These are phyloP conservation scores for Flaveria ramosissima DNA, from an alignment of 129 eudicot genomes.

Conservation along the genomic window DNA sequence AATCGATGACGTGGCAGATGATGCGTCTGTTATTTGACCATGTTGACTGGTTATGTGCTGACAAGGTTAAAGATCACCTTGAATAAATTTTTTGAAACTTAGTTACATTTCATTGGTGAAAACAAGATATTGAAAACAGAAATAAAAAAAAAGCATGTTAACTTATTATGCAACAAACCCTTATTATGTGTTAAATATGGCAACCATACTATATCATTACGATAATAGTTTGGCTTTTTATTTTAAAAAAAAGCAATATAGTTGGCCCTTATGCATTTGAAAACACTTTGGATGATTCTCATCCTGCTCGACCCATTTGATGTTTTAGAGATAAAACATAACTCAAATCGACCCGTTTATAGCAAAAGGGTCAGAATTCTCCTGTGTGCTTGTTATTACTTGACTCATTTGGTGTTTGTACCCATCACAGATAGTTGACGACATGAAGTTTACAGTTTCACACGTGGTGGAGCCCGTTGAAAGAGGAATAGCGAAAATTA, in stretches of 20 bases:
- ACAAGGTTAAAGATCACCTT: not conserved
- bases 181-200: not conserved
- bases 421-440: slow-evolving; percentile 69
- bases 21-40: not conserved
- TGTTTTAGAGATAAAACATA: slow-evolving; percentile 1
- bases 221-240: not conserved
- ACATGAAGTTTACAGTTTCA: slow-evolving; percentile 94
- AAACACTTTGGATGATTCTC: too few species aligned
- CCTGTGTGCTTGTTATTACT: not conserved
- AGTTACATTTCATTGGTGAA: not conserved
- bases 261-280: not conserved
- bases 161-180: not conserved
- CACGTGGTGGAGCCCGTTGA: slow-evolving; percentile 97
- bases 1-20: not conserved
- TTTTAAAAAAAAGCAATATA: not conserved
- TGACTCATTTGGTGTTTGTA: slow-evolving; percentile 20
- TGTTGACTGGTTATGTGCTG: not conserved
- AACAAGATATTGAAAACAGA: not conserved
- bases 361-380: not conserved
- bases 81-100: not conserved
- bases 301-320: not conserved
- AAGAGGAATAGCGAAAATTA: slow-evolving; percentile 79
- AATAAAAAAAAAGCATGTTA: not conserved
- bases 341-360: slow-evolving; percentile 13
- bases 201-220: not conserved